Conservation (phyloP, 2,329 filamentous ascomycete genomes). For the Fusarium agapanthi region DNA sequence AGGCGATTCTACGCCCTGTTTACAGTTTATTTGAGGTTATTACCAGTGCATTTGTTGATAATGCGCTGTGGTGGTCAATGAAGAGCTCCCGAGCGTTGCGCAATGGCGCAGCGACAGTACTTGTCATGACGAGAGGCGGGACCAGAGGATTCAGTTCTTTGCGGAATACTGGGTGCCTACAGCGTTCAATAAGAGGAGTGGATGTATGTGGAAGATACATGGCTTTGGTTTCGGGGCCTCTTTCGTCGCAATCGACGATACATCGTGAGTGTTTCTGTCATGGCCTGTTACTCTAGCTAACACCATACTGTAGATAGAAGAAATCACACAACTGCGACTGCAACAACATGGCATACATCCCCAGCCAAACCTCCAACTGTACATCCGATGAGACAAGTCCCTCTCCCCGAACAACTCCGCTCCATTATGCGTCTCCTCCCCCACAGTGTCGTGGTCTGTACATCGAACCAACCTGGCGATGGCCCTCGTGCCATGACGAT, state of each 20-base stretch:
- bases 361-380: slow-evolving; percentile 47
- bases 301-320: slow-evolving; percentile 20
- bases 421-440: slow-evolving; percentile 63
- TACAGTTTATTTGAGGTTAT: not conserved
- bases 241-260: not conserved
- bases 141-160: slow-evolving; percentile 33
- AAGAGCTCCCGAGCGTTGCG: slow-evolving; percentile 36
- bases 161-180: not conserved
- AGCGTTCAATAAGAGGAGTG: not conserved
- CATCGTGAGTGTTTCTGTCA: slow-evolving; percentile 23
- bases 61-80: slow-evolving; percentile 37
- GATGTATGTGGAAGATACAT: not conserved
- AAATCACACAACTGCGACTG: slow-evolving; percentile 25
- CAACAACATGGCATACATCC: slow-evolving; percentile 43
- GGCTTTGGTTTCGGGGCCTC: not conserved
- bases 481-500: slow-evolving; percentile 63
- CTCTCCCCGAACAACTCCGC: slow-evolving; percentile 59
- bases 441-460: slow-evolving; percentile 66
- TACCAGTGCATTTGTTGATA: not conserved
- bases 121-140: slow-evolving; percentile 19
- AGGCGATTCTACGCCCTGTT: not conserved
- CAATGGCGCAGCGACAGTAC: slow-evolving; percentile 32
- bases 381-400: slow-evolving; percentile 44
- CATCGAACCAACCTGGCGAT: slow-evolving; percentile 50
- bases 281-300: slow-evolving; percentile 2